Evolutionary conservation across 768 basidiomycete species (phyloP).

Genomic region (Tylopilus sp.): DNA sequence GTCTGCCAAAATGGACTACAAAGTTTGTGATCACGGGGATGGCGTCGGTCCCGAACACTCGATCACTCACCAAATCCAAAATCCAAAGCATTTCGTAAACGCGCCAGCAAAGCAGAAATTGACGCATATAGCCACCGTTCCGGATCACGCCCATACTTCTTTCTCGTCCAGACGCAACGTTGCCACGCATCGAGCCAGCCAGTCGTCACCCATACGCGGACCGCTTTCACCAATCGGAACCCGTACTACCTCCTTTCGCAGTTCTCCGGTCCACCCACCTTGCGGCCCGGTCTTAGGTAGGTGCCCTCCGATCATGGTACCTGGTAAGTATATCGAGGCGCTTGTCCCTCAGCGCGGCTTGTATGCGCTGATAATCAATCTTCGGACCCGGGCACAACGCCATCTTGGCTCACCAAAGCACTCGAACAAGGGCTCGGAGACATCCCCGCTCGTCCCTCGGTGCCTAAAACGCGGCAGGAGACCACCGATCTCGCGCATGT

Average conservation of each 20-base stretch:
- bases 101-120: neutral
- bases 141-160: neutral
- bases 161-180: neutral
- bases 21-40: neutral
- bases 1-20: neutral
- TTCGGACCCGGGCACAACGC: neutral
- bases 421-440: neutral
- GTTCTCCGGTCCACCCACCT: constrained; percentile 8
- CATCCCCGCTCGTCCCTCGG: neutral
- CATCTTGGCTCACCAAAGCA: constrained; percentile 9
- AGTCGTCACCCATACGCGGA: constrained; percentile 10
- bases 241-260: neutral
- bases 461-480: neutral
- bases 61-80: neutral
- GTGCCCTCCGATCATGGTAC: neutral
- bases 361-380: neutral
- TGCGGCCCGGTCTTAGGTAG: constrained; percentile 13
- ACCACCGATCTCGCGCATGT: neutral
- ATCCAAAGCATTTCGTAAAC: neutral
- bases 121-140: constrained; percentile 17
- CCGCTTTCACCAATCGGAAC: neutral
- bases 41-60: neutral
- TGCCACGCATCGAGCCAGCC: neutral
- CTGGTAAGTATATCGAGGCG: constrained; percentile 7
- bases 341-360: constrained; percentile 5